phyloP scores from a whole-genome alignment of 257 asterid genomes.

The Rehmannia glutinosa region DNA sequence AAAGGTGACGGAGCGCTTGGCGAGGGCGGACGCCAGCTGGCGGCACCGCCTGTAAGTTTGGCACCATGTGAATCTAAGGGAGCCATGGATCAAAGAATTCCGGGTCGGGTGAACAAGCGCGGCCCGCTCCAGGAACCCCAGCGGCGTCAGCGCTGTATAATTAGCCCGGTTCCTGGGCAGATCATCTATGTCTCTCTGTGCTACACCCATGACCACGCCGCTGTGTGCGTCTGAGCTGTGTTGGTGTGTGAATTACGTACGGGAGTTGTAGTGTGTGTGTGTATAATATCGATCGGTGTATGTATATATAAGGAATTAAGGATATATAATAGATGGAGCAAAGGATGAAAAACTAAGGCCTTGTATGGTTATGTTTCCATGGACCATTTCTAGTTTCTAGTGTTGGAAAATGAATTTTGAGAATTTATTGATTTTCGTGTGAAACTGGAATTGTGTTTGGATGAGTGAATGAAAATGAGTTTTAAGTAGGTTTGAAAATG shows the following conservation, averaged over 20 bases:
- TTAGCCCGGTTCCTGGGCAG: slow-evolving; percentile 64
- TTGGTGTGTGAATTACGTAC: not conserved
- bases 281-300: no score
- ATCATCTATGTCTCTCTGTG: slow-evolving; percentile 61
- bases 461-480: no score
- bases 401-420: no score
- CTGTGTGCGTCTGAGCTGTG: not conserved
- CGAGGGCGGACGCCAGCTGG: slow-evolving; percentile 69
- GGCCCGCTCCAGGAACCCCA: slow-evolving; percentile 61
- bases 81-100: slow-evolving; percentile 52
- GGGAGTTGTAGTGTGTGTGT: no score
- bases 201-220: slow-evolving; percentile 6
- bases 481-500: no score
- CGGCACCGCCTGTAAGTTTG: slow-evolving; percentile 74
- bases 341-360: not conserved
- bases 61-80: slow-evolving; percentile 52
- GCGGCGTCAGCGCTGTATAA: slow-evolving; percentile 60
- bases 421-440: no score
- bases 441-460: no score
- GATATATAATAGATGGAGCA: not conserved
- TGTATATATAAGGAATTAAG: no score
- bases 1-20: slow-evolving; percentile 39
- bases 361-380: no score
- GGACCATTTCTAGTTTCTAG: no score
- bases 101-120: slow-evolving; percentile 56